These are phyloP conservation scores for Circinella minor DNA, from an alignment of 371 early-diverging fungal species.

Conservation along the genomic window DNA sequence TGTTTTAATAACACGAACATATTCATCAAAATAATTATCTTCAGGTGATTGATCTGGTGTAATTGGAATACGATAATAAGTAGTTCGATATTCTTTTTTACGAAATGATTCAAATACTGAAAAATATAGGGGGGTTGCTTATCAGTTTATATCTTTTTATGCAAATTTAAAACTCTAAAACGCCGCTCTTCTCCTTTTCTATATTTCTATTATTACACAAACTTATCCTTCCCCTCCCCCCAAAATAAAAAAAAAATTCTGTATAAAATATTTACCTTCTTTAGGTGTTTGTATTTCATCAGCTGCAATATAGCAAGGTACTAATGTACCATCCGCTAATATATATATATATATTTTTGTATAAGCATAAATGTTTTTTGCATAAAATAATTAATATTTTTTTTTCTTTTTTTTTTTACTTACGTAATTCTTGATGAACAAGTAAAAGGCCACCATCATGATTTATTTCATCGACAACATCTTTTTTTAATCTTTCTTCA, in stretches of 20 bases:
- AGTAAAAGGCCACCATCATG: conserved; percentile 59
- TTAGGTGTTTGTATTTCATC: conserved; percentile 66
- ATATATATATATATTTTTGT: no score
- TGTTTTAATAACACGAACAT: conserved; percentile 56
- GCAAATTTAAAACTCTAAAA: background rate
- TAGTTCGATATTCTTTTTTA: conserved; percentile 50
- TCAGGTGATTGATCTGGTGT: conserved; percentile 72
- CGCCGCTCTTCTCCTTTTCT: no score
- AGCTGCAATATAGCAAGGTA: conserved; percentile 70
- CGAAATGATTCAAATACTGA: conserved; percentile 59
- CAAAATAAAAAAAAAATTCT: no score
- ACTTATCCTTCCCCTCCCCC: no score
- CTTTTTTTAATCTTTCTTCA: conserved; percentile 72
- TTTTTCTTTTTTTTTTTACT: no score
- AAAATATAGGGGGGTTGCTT: background rate
- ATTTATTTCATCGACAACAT: conserved; percentile 64
- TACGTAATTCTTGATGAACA: conserved; percentile 71
- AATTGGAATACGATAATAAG: conserved; percentile 70
- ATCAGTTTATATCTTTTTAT: conserved; percentile 4
- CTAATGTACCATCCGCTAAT: conserved; percentile 62
- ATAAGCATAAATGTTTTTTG: no score
- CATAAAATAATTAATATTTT: background rate
- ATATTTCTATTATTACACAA: no score
- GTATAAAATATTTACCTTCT: conserved; percentile 43
- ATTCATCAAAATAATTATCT: conserved; percentile 74